These are phyloP conservation scores for Nicotiana undulata DNA, from an alignment of 257 asterid genomes.

Conservation along the genomic window DNA sequence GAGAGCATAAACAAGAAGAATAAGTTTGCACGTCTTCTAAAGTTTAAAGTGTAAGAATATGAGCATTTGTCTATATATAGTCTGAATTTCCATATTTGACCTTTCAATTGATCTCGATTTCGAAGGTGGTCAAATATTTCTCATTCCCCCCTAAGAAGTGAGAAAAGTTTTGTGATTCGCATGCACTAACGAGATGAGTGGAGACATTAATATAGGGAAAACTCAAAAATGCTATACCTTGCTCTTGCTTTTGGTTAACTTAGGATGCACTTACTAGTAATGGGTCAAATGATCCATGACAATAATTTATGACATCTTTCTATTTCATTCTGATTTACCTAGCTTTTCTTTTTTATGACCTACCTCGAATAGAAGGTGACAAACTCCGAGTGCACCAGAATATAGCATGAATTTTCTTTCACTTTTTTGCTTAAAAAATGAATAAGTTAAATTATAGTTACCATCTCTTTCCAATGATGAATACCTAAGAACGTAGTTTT, in stretches of 20 bases:
- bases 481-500: no score
- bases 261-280: not conserved
- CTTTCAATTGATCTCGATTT: not conserved
- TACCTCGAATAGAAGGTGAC: no score
- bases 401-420: no score
- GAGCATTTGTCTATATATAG: not conserved
- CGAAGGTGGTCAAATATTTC: not conserved
- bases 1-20: not conserved
- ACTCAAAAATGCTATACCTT: not conserved
- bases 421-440: no score
- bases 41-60: not conserved
- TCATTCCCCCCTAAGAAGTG: not conserved
- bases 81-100: not conserved
- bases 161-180: not conserved
- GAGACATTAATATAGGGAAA: not conserved
- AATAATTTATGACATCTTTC: no score
- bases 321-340: no score
- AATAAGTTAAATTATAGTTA: no score
- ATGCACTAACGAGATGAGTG: not conserved
- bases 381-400: no score
- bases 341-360: no score
- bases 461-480: no score
- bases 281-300: no score
- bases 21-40: not conserved
- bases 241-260: not conserved